phyloP scores from a whole-genome alignment of 805 yeast species.

The Hanseniaspora pseudoguilliermondii region DNA sequence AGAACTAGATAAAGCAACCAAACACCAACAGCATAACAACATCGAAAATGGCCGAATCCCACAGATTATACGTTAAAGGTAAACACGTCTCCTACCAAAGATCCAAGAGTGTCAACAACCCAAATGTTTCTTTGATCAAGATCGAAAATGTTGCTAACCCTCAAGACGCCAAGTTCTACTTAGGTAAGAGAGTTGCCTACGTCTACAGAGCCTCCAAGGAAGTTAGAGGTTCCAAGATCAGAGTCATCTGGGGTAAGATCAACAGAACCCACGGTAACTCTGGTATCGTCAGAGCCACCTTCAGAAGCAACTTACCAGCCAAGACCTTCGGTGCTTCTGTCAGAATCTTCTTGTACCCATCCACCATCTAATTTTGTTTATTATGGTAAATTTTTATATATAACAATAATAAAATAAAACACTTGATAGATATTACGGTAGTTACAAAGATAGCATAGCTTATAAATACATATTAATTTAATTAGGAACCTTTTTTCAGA shows the following conservation, averaged over 20 bases:
- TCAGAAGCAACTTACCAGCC: conserved; percentile 98
- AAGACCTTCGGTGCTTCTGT: conserved; percentile 99
- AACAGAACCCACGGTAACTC: conserved; percentile 98
- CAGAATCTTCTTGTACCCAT: conserved; percentile 99
- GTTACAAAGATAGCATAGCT: background rate
- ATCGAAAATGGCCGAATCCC: conserved; percentile 81
- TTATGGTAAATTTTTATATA: background rate
- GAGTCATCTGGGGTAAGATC: conserved; percentile 99
- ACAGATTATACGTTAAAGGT: conserved; percentile 99
- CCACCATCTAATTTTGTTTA: conserved; percentile 69
- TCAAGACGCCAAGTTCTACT: conserved; percentile 96
- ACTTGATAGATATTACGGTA: background rate
- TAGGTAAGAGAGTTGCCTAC: conserved; percentile 98
- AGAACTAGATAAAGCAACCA: background rate
- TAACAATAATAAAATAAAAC: background rate
- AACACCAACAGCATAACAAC: conserved; percentile 9
- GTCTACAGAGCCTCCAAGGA: conserved; percentile 98
- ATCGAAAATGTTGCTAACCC: conserved; percentile 89
- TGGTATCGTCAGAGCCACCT: conserved; percentile 97
- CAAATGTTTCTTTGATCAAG: conserved; percentile 91
- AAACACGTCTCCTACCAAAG: conserved; percentile 99
- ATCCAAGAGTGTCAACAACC: conserved; percentile 96
- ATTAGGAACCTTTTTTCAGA: background rate
- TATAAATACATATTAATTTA: conserved; percentile 1
- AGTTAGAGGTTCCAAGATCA: conserved; percentile 95